These are phyloP conservation scores for Stipa capillata DNA, from an alignment of 176 grass and related monocot genomes.

Conservation along the genomic window DNA sequence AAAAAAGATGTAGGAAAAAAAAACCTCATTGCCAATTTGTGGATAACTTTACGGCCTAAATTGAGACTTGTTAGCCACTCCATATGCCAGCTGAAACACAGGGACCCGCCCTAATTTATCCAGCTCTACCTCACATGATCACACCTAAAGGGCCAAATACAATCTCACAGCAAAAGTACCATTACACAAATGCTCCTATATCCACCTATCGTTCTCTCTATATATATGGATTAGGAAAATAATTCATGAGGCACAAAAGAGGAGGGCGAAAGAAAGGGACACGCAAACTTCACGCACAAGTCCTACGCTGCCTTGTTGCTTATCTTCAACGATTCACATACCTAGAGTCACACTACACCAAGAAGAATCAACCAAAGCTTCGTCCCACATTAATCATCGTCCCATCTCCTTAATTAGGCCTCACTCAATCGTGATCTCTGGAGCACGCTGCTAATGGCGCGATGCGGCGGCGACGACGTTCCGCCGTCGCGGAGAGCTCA, in stretches of 20 bases:
- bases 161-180: conserved; percentile 31
- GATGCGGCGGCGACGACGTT: conserved; percentile 24
- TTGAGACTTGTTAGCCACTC: background rate
- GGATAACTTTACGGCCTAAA: background rate
- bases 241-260: background rate
- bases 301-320: background rate
- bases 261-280: conserved; percentile 32
- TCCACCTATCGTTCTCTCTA: conserved; percentile 29
- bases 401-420: background rate
- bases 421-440: background rate
- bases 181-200: conserved; percentile 12
- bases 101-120: conserved; percentile 2
- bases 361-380: background rate
- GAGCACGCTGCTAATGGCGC: conserved; percentile 31
- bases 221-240: conserved; percentile 53
- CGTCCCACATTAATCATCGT: background rate
- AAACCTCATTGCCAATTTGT: background rate
- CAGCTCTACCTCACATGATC: conserved; percentile 57
- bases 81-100: conserved; percentile 31
- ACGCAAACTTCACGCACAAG: conserved; percentile 24
- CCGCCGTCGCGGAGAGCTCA: conserved; percentile 28
- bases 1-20: background rate
- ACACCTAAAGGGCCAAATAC: conserved; percentile 40
- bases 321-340: background rate
- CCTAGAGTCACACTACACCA: background rate